Conservation (phyloP, 2,329 filamentous ascomycete species). For the Ophiostoma sp. region DNA sequence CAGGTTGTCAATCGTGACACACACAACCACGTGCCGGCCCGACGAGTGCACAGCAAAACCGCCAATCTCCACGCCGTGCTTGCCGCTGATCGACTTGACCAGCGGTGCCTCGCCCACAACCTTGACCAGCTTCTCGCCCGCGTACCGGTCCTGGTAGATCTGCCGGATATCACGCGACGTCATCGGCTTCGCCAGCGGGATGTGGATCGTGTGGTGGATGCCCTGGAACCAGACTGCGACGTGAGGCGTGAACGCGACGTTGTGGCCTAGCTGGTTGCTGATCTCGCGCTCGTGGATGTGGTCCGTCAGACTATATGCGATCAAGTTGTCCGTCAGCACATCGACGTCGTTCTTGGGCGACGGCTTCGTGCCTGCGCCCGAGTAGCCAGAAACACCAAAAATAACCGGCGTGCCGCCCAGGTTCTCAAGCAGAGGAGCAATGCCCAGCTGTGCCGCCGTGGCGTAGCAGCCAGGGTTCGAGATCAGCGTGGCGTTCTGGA, state of each 20-base stretch:
- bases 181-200: slow-evolving; percentile 82
- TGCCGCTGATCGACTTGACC: slow-evolving; percentile 77
- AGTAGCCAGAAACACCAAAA: slow-evolving; percentile 92
- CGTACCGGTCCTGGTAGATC: slow-evolving; percentile 92
- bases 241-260: slow-evolving; percentile 84
- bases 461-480: slow-evolving; percentile 94
- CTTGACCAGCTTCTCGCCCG: slow-evolving; percentile 92
- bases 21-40: slow-evolving; percentile 89
- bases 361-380: slow-evolving; percentile 89
- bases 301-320: slow-evolving; percentile 85
- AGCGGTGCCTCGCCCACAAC: slow-evolving; percentile 79
- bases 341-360: slow-evolving; percentile 88
- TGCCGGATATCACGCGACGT: slow-evolving; percentile 86
- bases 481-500: slow-evolving; percentile 75
- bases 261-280: slow-evolving; percentile 62
- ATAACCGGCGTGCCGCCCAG: slow-evolving; percentile 73
- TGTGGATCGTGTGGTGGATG: slow-evolving; percentile 85
- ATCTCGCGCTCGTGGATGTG: slow-evolving; percentile 96
- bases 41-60: slow-evolving; percentile 88
- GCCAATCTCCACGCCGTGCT: slow-evolving; percentile 88
- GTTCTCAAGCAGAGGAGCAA: slow-evolving; percentile 71
- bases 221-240: slow-evolving; percentile 97
- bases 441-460: slow-evolving; percentile 83
- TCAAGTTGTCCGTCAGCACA: slow-evolving; percentile 76
- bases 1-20: slow-evolving; percentile 88